Percentiles rank a stretch among this genome's conserved stretches.
Conservation (phyloP, 164 flowering plant species). For the Piper betle region DNA sequence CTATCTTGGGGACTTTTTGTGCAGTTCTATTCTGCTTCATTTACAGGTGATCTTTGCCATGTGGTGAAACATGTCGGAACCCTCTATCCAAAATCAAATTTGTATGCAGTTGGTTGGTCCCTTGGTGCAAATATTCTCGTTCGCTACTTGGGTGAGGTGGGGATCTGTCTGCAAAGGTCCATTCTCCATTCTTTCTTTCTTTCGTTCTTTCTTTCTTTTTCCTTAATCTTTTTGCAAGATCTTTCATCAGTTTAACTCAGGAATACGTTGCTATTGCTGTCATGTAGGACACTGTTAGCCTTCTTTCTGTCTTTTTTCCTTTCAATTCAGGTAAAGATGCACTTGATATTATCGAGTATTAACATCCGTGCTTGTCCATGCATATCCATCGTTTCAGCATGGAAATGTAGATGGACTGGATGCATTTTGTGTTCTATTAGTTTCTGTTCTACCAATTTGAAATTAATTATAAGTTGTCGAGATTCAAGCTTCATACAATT, state of each 20-base stretch:
- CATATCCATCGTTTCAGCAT: too few species aligned
- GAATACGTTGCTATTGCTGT: too few species aligned
- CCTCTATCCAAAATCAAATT: slow-evolving; percentile 60
- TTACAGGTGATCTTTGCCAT: slow-evolving; percentile 58
- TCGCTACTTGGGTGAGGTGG: slow-evolving; percentile 87
- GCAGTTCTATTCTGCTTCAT: slow-evolving; percentile 97
- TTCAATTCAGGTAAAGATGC: background rate
- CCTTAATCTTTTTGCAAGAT: background rate
- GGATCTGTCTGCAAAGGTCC: background rate
- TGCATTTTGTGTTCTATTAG: too few species aligned
- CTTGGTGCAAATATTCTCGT: slow-evolving; percentile 95
- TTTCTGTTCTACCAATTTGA: too few species aligned
- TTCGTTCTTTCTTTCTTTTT: background rate
- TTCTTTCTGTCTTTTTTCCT: too few species aligned
- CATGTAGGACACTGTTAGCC: too few species aligned
- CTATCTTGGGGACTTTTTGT: slow-evolving; percentile 1
- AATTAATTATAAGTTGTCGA: too few species aligned
- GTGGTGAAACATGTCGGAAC: slow-evolving; percentile 53
- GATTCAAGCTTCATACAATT: too few species aligned
- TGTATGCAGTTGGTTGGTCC: slow-evolving; percentile 94
- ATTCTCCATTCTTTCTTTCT: background rate
- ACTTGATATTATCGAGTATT: background rate
- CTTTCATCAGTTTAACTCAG: too few species aligned
- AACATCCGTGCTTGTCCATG: background rate
- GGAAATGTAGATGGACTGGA: too few species aligned